These are phyloP conservation scores for Vitis rotundifolia DNA, from an alignment of 164 flowering plant species.

Conservation along the genomic window DNA sequence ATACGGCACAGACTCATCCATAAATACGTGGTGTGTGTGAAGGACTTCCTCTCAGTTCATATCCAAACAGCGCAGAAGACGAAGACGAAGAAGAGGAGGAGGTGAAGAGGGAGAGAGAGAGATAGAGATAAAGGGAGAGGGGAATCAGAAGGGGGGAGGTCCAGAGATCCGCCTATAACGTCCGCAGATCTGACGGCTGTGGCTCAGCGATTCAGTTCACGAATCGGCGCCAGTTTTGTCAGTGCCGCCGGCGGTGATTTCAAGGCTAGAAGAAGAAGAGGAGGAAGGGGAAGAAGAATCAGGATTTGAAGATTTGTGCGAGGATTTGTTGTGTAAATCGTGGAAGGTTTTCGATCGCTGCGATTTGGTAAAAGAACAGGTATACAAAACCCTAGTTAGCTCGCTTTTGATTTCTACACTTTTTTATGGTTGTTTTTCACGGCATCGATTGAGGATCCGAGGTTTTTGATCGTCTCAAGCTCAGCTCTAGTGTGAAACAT, in stretches of 20 bases:
- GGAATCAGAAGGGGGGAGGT: not conserved
- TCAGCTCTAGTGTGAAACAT: not conserved
- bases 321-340: not conserved
- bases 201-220: not conserved
- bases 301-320: constrained; percentile 9
- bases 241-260: not conserved
- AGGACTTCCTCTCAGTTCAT: too few species aligned
- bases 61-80: constrained; percentile 3
- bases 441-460: not conserved
- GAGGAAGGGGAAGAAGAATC: constrained; percentile 3
- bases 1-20: constrained; percentile 3
- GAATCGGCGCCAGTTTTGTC: too few species aligned
- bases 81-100: not conserved
- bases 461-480: not conserved
- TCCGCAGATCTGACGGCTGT: constrained; percentile 3
- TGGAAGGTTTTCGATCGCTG: not conserved
- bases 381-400: constrained; percentile 17
- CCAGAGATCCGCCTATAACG: constrained; percentile 1
- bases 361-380: constrained; percentile 15
- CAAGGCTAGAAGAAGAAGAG: not conserved
- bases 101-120: not conserved
- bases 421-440: constrained; percentile 19
- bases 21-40: constrained; percentile 23
- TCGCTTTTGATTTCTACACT: constrained; percentile 18
- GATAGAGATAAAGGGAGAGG: not conserved